Percentiles rank a stretch among this genome's conserved stretches.
Evolutionary conservation across 768 basidiomycete genomes (phyloP).

Genomic region (Suillus plorans): DNA sequence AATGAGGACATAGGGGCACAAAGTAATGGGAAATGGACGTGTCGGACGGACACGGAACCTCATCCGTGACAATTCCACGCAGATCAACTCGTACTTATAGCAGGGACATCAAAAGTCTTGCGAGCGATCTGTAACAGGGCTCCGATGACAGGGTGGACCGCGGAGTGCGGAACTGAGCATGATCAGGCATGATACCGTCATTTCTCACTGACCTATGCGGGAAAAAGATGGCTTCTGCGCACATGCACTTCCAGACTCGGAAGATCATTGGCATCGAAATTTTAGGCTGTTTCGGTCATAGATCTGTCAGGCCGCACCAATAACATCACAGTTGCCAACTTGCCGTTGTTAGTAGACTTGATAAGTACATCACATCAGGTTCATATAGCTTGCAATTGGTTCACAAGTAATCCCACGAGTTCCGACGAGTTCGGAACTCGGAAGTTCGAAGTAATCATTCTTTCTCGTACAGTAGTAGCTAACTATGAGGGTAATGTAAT

Average conservation of each 20-base stretch:
- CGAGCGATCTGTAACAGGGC: not conserved
- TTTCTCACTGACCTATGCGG: slow-evolving; percentile 11
- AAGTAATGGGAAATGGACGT: not conserved
- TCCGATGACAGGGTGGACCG: slow-evolving; percentile 11
- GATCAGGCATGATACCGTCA: slow-evolving; percentile 1
- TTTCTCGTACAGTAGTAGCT: slow-evolving; percentile 1
- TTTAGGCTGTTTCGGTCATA: slow-evolving; percentile 8
- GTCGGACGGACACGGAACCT: not conserved
- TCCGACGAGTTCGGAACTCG: slow-evolving; percentile 9
- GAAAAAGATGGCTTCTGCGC: slow-evolving; percentile 10
- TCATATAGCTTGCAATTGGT: not conserved
- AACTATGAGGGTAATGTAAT: slow-evolving; percentile 32
- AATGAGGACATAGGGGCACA: slow-evolving; percentile 5
- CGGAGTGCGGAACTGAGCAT: slow-evolving; percentile 15
- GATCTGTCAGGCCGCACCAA: slow-evolving; percentile 6
- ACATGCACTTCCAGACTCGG: slow-evolving; percentile 1
- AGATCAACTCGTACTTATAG: not conserved
- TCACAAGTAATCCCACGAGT: not conserved
- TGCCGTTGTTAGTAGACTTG: not conserved
- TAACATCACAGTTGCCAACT: not conserved
- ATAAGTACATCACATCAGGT: not conserved
- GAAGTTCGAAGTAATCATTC: not conserved
- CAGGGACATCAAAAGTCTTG: slow-evolving; percentile 1
- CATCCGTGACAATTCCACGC: not conserved
- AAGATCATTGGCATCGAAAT: slow-evolving; percentile 7